A percentile compares a stretch with the other conserved stretches of the same genome.
These are phyloP conservation scores for Porphyrellus cyaneotinctus DNA, from an alignment of 768 basidiomycete genomes.

Conservation along the genomic window DNA sequence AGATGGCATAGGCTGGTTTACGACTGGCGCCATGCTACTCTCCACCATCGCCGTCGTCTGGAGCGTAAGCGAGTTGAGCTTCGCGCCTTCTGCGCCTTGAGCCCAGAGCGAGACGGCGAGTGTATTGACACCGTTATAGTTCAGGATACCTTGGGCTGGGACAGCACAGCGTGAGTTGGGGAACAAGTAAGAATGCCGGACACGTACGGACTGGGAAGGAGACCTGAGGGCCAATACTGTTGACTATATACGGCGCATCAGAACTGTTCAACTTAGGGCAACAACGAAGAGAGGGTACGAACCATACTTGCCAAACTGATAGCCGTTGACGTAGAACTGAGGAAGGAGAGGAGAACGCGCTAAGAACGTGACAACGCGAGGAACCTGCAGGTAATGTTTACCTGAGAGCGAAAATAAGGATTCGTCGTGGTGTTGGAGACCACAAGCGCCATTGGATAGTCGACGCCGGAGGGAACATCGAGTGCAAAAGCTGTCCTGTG, in stretches of 20 bases:
- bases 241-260: slow-evolving; percentile 12
- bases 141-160: slow-evolving; percentile 47
- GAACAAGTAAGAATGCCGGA: neutral
- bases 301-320: slow-evolving; percentile 28
- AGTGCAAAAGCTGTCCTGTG: slow-evolving; percentile 37
- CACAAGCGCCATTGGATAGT: slow-evolving; percentile 46
- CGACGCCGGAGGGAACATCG: slow-evolving; percentile 42
- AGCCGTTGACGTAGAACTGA: slow-evolving; percentile 27
- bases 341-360: neutral
- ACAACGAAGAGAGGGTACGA: neutral
- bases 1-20: slow-evolving; percentile 27
- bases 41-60: slow-evolving; percentile 33
- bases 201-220: slow-evolving; percentile 26
- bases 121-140: slow-evolving; percentile 46
- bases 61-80: slow-evolving; percentile 37
- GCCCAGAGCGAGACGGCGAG: slow-evolving; percentile 50
- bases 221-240: slow-evolving; percentile 23
- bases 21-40: slow-evolving; percentile 20
- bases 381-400: neutral
- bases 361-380: neutral
- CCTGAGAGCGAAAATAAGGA: slow-evolving; percentile 38
- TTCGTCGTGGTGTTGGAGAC: slow-evolving; percentile 43
- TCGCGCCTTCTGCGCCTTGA: slow-evolving; percentile 37
- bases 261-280: neutral
- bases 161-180: slow-evolving; percentile 5